Conservation (phyloP, 768 basidiomycete species). For the Pleurotus sapidus region DNA sequence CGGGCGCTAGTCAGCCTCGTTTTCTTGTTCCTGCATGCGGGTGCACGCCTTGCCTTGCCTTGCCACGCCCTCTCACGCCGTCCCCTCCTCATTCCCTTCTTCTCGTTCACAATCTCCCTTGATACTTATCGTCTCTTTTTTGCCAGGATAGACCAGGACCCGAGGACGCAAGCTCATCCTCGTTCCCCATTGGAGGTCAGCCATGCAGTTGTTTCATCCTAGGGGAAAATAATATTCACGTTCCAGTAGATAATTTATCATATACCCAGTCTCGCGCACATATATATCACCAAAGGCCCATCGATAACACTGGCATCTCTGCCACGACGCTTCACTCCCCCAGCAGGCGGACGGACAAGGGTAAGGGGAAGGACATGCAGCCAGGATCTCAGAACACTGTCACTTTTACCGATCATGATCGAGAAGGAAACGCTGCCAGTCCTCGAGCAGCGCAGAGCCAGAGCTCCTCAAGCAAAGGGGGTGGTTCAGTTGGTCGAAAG, state of each 20-base stretch:
- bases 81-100: neutral
- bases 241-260: slow-evolving; percentile 29
- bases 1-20: neutral
- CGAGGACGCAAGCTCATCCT: slow-evolving; percentile 1
- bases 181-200: neutral
- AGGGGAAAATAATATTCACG: slow-evolving; percentile 4
- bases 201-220: slow-evolving; percentile 18
- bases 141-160: slow-evolving; percentile 2
- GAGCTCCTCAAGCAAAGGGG: neutral
- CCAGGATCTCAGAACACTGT: slow-evolving; percentile 7
- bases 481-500: neutral
- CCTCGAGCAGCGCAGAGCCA: neutral
- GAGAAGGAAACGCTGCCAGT: neutral
- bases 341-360: slow-evolving; percentile 15
- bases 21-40: neutral
- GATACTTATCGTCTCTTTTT: slow-evolving; percentile 2
- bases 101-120: neutral
- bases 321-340: slow-evolving; percentile 2
- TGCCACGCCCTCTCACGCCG: slow-evolving; percentile 5
- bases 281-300: slow-evolving; percentile 8
- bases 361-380: slow-evolving; percentile 11
- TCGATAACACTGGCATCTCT: slow-evolving; percentile 6
- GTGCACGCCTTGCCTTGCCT: neutral
- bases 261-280: slow-evolving; percentile 21
- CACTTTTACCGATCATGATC: slow-evolving; percentile 9